A percentile compares a stretch with the other conserved stretches of the same genome.
phyloP scores from a whole-genome alignment of 208 protist genomes.

The Tritrichomonas foetus region DNA sequence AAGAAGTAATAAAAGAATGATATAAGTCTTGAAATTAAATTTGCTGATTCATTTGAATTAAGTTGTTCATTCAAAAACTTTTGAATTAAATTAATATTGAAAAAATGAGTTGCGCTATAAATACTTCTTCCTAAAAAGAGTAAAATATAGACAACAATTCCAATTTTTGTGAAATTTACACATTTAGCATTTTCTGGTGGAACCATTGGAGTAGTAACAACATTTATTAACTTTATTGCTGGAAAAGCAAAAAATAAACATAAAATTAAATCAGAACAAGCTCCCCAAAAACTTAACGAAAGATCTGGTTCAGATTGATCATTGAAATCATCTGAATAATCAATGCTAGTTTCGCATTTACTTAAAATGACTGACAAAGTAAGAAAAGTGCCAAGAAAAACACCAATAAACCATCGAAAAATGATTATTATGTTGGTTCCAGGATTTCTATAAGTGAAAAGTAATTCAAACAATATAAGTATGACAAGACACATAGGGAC shows the following conservation, averaged over 20 bases:
- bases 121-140: background rate
- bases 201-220: conserved; percentile 30
- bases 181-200: background rate
- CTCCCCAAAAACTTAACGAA: background rate
- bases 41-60: background rate
- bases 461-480: background rate
- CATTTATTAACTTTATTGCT: background rate
- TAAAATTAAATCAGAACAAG: background rate
- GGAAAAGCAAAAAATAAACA: background rate
- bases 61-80: background rate
- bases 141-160: background rate
- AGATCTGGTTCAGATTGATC: background rate
- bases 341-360: background rate
- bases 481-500: background rate
- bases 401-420: background rate
- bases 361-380: background rate
- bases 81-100: background rate
- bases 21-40: background rate
- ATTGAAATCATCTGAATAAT: too few relatives aligned
- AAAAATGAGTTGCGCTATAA: background rate
- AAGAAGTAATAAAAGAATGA: conserved; percentile 3
- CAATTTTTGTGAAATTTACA: background rate
- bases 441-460: background rate
- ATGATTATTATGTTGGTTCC: background rate
- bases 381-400: background rate